Percentiles rank a stretch among this genome's conserved stretches.
Conservation (phyloP, 768 basidiomycete genomes). For the Symmetrospora coprosmae region DNA sequence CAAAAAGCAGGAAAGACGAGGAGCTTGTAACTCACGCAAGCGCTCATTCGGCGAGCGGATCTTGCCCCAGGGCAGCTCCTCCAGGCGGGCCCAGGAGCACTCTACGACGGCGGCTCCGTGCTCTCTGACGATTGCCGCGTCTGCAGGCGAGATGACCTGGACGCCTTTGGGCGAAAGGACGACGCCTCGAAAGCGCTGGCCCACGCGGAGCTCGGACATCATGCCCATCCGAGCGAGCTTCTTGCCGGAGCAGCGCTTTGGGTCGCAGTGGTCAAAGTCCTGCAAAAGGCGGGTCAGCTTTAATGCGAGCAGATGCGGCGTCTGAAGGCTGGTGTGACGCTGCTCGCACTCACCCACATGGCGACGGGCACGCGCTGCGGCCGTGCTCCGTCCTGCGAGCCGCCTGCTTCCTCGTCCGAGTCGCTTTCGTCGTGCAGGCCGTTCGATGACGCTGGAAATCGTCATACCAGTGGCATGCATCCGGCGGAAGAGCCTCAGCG, state of each 20-base stretch:
- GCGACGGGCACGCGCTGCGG: conserved; percentile 54
- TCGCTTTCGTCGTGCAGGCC: neutral
- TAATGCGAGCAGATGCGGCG: too few species aligned
- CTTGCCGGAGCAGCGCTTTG: conserved; percentile 72
- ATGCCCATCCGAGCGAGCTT: conserved; percentile 73
- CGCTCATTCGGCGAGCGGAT: conserved; percentile 87
- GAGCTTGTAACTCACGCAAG: conserved; percentile 47
- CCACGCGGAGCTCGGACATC: conserved; percentile 67
- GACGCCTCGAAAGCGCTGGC: conserved; percentile 72
- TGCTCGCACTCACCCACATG: conserved; percentile 77
- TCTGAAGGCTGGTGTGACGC: neutral
- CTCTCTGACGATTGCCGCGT: conserved; percentile 59
- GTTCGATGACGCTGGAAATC: too few species aligned
- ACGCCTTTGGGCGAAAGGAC: conserved; percentile 90
- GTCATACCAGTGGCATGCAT: too few species aligned
- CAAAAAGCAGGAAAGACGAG: neutral
- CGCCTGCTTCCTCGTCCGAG: too few species aligned
- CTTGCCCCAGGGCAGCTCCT: conserved; percentile 87
- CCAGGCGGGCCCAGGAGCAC: conserved; percentile 91
- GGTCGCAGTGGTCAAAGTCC: conserved; percentile 98
- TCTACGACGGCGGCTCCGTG: conserved; percentile 90
- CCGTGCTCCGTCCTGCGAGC: too few species aligned
- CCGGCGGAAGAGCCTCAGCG: too few species aligned
- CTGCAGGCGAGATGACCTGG: conserved; percentile 62
- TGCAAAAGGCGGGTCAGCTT: conserved; percentile 36